Percentiles rank a stretch among this genome's conserved stretches.
These are phyloP conservation scores for Yarrowia yakushimensis DNA, from an alignment of 805 yeast species.

Conservation along the genomic window DNA sequence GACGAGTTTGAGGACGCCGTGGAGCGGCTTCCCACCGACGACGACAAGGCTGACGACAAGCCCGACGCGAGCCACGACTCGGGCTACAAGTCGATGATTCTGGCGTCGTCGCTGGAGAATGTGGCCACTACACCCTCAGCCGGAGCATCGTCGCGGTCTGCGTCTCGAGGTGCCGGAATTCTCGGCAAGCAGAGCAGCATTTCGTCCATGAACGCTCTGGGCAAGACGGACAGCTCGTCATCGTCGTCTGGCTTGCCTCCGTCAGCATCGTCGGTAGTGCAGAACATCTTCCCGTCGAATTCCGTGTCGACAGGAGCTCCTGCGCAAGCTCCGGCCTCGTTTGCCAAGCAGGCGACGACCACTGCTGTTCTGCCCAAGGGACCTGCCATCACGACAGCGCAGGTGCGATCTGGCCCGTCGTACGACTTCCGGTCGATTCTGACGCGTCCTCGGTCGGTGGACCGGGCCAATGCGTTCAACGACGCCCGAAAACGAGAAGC, in stretches of 20 bases:
- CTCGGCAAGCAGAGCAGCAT: conserved; percentile 3
- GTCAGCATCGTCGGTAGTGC: neutral
- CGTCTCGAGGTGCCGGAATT: neutral
- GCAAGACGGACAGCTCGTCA: neutral
- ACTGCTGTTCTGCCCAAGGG: conserved; percentile 17
- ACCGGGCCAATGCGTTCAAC: conserved; percentile 34
- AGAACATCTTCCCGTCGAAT: neutral
- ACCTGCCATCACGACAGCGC: conserved; percentile 12
- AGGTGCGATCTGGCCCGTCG: conserved; percentile 24
- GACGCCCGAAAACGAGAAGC: conserved; percentile 35
- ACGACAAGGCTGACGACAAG: conserved; percentile 2
- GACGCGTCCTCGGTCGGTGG: conserved; percentile 32
- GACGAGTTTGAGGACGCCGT: conserved; percentile 21
- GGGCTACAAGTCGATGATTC: conserved; percentile 27
- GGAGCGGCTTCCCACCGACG: neutral
- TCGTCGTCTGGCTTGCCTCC: neutral
- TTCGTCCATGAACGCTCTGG: conserved; percentile 8
- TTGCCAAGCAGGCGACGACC: neutral
- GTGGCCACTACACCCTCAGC: neutral
- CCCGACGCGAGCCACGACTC: neutral
- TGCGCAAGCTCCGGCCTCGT: neutral
- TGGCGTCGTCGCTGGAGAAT: conserved; percentile 28
- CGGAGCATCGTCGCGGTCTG: neutral
- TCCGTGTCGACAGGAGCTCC: conserved; percentile 1
- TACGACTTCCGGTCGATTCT: conserved; percentile 38